phyloP scores from a whole-genome alignment of 2,329 filamentous ascomycete genomes.

The Clonostachys byssicola region DNA sequence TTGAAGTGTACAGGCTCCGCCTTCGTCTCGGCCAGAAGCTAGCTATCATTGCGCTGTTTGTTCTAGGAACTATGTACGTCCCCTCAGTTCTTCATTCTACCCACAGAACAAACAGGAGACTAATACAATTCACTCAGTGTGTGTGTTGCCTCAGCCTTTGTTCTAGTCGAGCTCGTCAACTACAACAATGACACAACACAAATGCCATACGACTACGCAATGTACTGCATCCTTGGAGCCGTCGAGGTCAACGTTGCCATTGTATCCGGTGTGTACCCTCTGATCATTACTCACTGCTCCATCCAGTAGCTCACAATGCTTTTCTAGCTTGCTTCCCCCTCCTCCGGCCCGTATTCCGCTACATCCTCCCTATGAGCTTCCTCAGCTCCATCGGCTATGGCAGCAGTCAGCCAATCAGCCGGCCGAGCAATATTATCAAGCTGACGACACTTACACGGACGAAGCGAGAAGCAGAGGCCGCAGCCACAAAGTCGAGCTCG shows the following conservation, averaged over 20 bases:
- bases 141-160: constrained; percentile 1
- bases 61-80: constrained; percentile 12
- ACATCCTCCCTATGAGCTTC: background rate
- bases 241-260: constrained; percentile 4
- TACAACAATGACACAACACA: constrained; percentile 1
- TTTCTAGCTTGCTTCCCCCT: background rate
- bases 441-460: background rate
- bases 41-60: constrained; percentile 11
- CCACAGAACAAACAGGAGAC: no score
- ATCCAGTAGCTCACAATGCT: no score
- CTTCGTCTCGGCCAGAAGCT: constrained; percentile 10
- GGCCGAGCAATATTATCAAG: background rate
- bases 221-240: constrained; percentile 1
- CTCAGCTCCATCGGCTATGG: background rate
- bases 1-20: constrained; percentile 14
- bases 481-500: constrained; percentile 1
- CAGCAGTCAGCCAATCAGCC: background rate
- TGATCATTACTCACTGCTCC: no score
- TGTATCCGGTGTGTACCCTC: background rate
- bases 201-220: background rate
- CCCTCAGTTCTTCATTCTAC: background rate
- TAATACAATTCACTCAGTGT: constrained; percentile 4
- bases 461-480: constrained; percentile 1
- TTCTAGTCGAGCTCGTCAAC: background rate
- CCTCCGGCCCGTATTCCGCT: background rate